These are phyloP conservation scores for Plantago coronopus DNA, from an alignment of 305 asterid genomes.

Conservation along the genomic window DNA sequence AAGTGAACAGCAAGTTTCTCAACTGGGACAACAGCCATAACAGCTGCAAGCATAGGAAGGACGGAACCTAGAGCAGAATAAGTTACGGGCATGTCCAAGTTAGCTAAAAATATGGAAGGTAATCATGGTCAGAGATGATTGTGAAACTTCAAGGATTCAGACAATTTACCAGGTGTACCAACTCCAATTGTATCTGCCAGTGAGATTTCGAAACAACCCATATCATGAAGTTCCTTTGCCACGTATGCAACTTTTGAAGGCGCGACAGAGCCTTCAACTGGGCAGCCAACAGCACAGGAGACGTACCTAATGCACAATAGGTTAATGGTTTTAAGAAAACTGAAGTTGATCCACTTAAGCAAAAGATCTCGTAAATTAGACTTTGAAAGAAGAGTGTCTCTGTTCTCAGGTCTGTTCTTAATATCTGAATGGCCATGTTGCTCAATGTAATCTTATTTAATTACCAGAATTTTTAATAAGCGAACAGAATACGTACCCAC, in stretches of 20 bases:
- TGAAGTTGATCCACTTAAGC: too few species aligned
- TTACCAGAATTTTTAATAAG: too few species aligned
- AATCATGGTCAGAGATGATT: not conserved
- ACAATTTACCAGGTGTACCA: constrained; percentile 81
- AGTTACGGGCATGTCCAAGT: constrained; percentile 5
- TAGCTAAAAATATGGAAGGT: constrained; percentile 1
- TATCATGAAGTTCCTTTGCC: constrained; percentile 85
- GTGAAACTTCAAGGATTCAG: not conserved
- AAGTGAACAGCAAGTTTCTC: constrained; percentile 91
- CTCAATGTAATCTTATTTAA: too few species aligned
- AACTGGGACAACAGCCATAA: constrained; percentile 77
- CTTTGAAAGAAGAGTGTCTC: too few species aligned
- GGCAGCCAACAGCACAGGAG: constrained; percentile 91
- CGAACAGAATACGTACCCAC: constrained; percentile 68
- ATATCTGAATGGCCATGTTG: too few species aligned
- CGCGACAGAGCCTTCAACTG: constrained; percentile 72
- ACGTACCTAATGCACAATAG: constrained; percentile 51
- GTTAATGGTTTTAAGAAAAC: constrained; percentile 3
- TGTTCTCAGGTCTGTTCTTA: too few species aligned
- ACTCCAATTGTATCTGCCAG: constrained; percentile 95
- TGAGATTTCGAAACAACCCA: constrained; percentile 93
- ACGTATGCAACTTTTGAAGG: constrained; percentile 92
- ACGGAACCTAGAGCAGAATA: constrained; percentile 46
- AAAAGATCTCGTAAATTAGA: too few species aligned
- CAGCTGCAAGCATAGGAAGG: constrained; percentile 91